Conservation (phyloP, 1,139 yeast genomes). For the Arxiozyma telluris region DNA sequence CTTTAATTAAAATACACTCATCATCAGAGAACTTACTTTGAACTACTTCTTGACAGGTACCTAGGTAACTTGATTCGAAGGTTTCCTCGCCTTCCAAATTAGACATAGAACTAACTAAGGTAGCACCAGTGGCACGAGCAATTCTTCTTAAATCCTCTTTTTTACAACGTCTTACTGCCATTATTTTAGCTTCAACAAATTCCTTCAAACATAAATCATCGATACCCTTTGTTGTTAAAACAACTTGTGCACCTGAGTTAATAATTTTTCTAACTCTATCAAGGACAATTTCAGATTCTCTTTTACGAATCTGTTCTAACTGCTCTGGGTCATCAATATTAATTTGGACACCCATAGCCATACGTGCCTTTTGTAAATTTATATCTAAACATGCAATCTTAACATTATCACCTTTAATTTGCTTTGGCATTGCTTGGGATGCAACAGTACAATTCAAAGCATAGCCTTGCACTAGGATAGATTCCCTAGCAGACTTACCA, state of each 20-base stretch:
- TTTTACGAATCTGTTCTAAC: slow-evolving; percentile 86
- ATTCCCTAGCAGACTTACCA: slow-evolving; percentile 86
- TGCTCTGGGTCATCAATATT: slow-evolving; percentile 97
- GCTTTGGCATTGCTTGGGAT: slow-evolving; percentile 89
- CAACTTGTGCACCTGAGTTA: slow-evolving; percentile 92
- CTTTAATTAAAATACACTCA: slow-evolving; percentile 91
- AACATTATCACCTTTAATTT: slow-evolving; percentile 45
- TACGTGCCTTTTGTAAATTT: slow-evolving; percentile 89
- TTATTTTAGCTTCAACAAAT: slow-evolving; percentile 89
- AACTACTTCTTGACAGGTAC: slow-evolving; percentile 83
- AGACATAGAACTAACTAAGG: slow-evolving; percentile 76
- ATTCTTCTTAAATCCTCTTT: slow-evolving; percentile 94
- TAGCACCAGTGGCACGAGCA: slow-evolving; percentile 97
- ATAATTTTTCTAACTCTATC: slow-evolving; percentile 85
- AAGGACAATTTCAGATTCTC: slow-evolving; percentile 84
- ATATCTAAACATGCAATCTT: slow-evolving; percentile 91
- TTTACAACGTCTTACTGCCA: slow-evolving; percentile 97
- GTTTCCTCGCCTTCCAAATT: slow-evolving; percentile 97
- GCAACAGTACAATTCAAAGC: slow-evolving; percentile 97
- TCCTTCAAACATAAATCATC: slow-evolving; percentile 94
- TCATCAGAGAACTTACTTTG: slow-evolving; percentile 93
- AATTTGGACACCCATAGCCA: slow-evolving; percentile 98
- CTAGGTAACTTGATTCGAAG: slow-evolving; percentile 78
- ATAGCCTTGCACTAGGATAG: slow-evolving; percentile 82
- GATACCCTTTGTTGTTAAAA: slow-evolving; percentile 93